Evolutionary conservation across 2,329 filamentous ascomycete species (phyloP).

Genomic region (Penicillium sp.): DNA sequence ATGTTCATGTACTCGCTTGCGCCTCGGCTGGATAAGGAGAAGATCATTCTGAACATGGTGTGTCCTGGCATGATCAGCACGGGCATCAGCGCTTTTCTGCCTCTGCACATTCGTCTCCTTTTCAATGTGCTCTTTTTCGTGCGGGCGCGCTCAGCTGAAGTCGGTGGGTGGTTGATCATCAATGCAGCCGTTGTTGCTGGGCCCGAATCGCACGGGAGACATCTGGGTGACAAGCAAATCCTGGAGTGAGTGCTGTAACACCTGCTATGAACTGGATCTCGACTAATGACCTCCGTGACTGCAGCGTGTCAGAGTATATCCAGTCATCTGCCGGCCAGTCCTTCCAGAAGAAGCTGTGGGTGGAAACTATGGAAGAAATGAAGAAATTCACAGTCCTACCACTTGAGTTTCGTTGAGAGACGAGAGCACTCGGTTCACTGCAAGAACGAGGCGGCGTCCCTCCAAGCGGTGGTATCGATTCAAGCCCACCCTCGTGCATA

Average conservation of each 20-base stretch:
- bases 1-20: conserved; percentile 27
- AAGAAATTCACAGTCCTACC: conserved; percentile 11
- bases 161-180: conserved; percentile 20
- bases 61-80: conserved; percentile 29
- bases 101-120: conserved; percentile 15
- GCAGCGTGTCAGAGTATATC: conserved; percentile 17
- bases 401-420: conserved; percentile 1
- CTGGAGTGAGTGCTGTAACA: conserved; percentile 18
- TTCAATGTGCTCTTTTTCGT: conserved; percentile 12
- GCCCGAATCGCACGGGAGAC: conserved; percentile 23
- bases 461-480: no score
- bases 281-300: background rate
- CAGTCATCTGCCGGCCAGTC: conserved; percentile 15
- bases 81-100: conserved; percentile 17
- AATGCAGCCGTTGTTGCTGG: conserved; percentile 22
- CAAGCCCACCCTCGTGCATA: no score
- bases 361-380: conserved; percentile 22
- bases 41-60: conserved; percentile 28
- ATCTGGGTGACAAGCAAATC: conserved; percentile 20
- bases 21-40: conserved; percentile 14
- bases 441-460: no score
- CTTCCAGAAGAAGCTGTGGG: conserved; percentile 23
- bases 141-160: conserved; percentile 14
- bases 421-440: no score
- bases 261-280: background rate